Percentiles rank a stretch among this genome's conserved stretches.
Evolutionary conservation across 192 early-diverging fungal species (phyloP).

Genomic region (Podochytrium sp.): DNA sequence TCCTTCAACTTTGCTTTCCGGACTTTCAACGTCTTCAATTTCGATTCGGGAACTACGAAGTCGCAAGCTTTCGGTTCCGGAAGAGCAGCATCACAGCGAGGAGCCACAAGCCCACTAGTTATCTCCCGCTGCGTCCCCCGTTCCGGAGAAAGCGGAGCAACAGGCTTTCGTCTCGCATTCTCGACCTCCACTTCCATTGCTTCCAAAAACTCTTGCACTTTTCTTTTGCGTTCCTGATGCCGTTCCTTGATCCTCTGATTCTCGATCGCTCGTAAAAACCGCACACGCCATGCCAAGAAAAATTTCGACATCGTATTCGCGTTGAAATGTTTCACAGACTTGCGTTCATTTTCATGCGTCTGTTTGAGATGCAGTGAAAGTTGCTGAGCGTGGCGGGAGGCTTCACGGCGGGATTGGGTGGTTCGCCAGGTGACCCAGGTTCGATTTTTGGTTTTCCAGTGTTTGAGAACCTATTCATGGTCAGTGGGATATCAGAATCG

Average conservation of each 20-base stretch:
- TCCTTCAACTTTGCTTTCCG: background rate
- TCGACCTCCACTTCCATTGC: background rate
- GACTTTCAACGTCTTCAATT: background rate
- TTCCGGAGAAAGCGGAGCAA: background rate
- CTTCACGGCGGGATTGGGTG: conserved; percentile 2
- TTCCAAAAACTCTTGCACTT: conserved; percentile 13
- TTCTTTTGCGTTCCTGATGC: conserved; percentile 10
- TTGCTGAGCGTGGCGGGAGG: background rate
- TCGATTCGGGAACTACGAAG: background rate
- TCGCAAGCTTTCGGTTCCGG: too few relatives aligned
- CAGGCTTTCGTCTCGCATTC: background rate
- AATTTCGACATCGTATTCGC: background rate
- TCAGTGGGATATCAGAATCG: too few relatives aligned
- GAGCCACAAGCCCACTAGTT: too few relatives aligned
- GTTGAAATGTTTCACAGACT: conserved; percentile 1
- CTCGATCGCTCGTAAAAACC: conserved; percentile 16
- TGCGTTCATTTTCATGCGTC: conserved; percentile 11
- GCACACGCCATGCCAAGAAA: conserved; percentile 6
- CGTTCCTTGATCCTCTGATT: background rate
- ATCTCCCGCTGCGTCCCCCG: too few relatives aligned
- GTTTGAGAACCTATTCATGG: background rate
- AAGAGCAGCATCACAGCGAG: too few relatives aligned
- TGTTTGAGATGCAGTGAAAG: background rate
- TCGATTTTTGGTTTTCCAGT: conserved; percentile 12
- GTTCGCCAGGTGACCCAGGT: conserved; percentile 12